Percentiles rank a stretch among this genome's conserved stretches.
phyloP scores from a whole-genome alignment of 1,284 basidiomycete genomes.

The Ceratorhiza oryzae-sativae region DNA sequence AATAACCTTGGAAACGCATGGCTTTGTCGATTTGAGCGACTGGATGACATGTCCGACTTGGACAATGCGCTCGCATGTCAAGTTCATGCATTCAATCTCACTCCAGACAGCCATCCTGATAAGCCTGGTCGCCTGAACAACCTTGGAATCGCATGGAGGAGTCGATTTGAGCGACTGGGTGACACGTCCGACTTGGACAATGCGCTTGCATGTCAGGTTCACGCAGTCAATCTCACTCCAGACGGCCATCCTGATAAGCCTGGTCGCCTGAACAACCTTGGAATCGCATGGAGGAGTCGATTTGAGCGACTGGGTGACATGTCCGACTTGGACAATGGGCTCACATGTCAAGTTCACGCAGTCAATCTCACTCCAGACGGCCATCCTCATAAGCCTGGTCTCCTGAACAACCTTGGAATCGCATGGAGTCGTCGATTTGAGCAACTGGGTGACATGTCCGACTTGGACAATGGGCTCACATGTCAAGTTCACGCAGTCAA shows the following conservation, averaged over 20 bases:
- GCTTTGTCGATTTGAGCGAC: neutral
- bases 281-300: neutral
- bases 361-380: neutral
- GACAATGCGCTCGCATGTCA: neutral
- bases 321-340: neutral
- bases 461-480: neutral
- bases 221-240: neutral
- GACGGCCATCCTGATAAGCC: no score
- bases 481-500: neutral
- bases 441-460: neutral
- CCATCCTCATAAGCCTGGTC: neutral
- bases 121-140: neutral
- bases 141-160: neutral
- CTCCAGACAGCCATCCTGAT: slow-evolving; percentile 5
- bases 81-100: neutral
- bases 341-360: neutral
- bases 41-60: neutral
- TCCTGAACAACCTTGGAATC: neutral
- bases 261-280: no score
- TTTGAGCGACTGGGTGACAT: neutral
- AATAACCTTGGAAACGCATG: neutral
- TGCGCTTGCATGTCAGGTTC: neutral
- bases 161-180: slow-evolving; percentile 4
- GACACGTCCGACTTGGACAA: neutral
- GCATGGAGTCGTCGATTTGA: neutral